Percentiles rank a stretch among this genome's conserved stretches.
Conservation (phyloP, 345 rosid species). For the Microthlaspi erraticum region DNA sequence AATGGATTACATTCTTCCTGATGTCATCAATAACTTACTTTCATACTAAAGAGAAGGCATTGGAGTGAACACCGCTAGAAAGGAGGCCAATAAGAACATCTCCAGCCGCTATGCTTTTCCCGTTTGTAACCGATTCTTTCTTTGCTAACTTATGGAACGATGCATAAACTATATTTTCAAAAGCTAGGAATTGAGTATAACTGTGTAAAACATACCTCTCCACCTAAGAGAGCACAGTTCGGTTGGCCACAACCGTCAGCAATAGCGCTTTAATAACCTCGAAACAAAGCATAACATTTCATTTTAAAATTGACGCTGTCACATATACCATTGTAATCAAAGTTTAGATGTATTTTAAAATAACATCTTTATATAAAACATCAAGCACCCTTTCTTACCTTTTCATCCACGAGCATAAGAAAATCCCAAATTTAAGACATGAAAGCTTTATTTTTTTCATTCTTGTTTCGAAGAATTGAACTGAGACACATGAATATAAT, state of each 20-base stretch:
- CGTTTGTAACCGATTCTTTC: slow-evolving; percentile 79
- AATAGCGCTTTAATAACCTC: slow-evolving; percentile 92
- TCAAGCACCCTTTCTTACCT: no score
- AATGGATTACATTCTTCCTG: not conserved
- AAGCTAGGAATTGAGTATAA: slow-evolving; percentile 3
- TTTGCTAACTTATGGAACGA: slow-evolving; percentile 46
- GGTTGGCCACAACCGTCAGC: slow-evolving; percentile 89
- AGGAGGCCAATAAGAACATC: slow-evolving; percentile 87
- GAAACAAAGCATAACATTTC: not conserved
- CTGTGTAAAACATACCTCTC: slow-evolving; percentile 65
- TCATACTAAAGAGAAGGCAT: slow-evolving; percentile 93
- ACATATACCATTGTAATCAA: no score
- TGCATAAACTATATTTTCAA: not conserved
- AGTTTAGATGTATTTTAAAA: no score
- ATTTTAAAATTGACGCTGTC: no score
- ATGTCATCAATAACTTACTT: slow-evolving; percentile 47
- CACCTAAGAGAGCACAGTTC: slow-evolving; percentile 84
- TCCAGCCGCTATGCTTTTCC: slow-evolving; percentile 72
- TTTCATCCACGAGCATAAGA: no score
- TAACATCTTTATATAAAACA: no score
- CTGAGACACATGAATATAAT: no score
- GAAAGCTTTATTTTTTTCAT: no score
- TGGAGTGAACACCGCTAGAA: slow-evolving; percentile 94
- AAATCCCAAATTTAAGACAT: no score
- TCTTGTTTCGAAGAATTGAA: no score